Evolutionary conservation across 495 filamentous ascomycete genomes (phyloP), one percentile per base, ranked within the genome.

Genomic region (Talaromyces trachyspermus): DNA sequence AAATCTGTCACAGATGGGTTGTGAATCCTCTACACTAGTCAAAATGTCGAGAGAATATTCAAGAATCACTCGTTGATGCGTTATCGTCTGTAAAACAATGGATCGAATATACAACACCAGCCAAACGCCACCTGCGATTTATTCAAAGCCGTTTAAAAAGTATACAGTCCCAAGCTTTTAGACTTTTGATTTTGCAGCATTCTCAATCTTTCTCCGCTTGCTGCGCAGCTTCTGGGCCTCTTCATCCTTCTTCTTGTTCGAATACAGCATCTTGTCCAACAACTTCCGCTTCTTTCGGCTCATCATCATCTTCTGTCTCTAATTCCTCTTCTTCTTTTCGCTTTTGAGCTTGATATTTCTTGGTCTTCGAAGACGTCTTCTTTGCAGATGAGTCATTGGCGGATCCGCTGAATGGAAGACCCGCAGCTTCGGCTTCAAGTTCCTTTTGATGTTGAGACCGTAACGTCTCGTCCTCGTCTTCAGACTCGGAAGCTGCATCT

Each of bases 301-400:
- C 74, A 94, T 85, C 88, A 94, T 94, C 65, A 88, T 88, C 76
- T 91, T 91, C 63, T 84, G 80, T 62, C 88, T 74, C 66, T 91
- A 90, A 70, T 53, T 90, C 85, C 61, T 91, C 87, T 18, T 86
- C 86, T 60, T 89, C 85, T 60, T 87, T 75, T 49, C 78, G 71
- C 69, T 82, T 80, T 72, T 80, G 83, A 23, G 64, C 60, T 39
- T 80, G 81, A 9, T 82, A 69, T 65, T 77, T 83, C 73, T 84
- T 87, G 52, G 75, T 73, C 45, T 85, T 75, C 14, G 74, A 64
- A 55, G 77, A 79, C 49, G 68, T 70, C 59, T 80, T 85, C 54
- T 75, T 74, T 64, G 73, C 78, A 45, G 75, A 47, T 42, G 59
- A 54, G 36, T 59, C 55, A 57, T 74, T 69, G 5, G 54, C 35